phyloP scores from a whole-genome alignment of 495 filamentous ascomycete species.

The Sordaria brevicollis region DNA sequence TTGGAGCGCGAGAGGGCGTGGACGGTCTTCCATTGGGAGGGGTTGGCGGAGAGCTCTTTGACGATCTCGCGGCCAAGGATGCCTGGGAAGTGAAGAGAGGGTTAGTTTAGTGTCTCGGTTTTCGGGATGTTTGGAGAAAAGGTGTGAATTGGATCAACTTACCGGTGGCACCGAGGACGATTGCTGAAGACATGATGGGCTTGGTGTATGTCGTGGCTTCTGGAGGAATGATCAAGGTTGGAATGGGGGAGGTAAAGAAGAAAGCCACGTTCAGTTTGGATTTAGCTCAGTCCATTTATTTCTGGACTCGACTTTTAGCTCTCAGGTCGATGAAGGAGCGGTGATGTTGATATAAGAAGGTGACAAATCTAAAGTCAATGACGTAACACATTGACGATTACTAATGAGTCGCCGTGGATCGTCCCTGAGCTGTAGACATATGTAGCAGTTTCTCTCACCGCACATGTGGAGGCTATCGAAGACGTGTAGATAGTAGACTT shows the following conservation, averaged over 20 bases:
- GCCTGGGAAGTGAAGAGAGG: conserved; percentile 14
- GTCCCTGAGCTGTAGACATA: not conserved
- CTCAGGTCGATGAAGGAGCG: too few species aligned
- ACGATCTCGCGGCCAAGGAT: conserved; percentile 41
- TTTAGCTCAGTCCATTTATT: too few species aligned
- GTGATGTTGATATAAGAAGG: not conserved
- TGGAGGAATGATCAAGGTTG: too few species aligned
- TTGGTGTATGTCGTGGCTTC: too few species aligned
- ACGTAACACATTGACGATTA: not conserved
- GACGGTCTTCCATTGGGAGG: conserved; percentile 29
- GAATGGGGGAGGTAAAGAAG: too few species aligned
- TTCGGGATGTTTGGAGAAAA: not conserved
- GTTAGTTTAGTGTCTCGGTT: not conserved
- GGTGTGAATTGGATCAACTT: not conserved
- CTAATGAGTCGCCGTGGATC: not conserved
- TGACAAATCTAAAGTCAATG: not conserved
- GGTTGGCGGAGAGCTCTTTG: conserved; percentile 27
- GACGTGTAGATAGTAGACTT: too few species aligned
- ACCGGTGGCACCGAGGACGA: conserved; percentile 15
- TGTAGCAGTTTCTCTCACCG: not conserved
- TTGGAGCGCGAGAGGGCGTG: conserved; percentile 36
- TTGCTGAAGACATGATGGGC: conserved; percentile 10
- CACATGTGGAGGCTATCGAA: too few species aligned
- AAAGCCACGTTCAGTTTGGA: too few species aligned
- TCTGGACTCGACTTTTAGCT: too few species aligned